A percentile compares a stretch with the other conserved stretches of the same genome.
Evolutionary conservation across 2,329 filamentous ascomycete species (phyloP).

Genomic region (Cordyceps tenuipes): DNA sequence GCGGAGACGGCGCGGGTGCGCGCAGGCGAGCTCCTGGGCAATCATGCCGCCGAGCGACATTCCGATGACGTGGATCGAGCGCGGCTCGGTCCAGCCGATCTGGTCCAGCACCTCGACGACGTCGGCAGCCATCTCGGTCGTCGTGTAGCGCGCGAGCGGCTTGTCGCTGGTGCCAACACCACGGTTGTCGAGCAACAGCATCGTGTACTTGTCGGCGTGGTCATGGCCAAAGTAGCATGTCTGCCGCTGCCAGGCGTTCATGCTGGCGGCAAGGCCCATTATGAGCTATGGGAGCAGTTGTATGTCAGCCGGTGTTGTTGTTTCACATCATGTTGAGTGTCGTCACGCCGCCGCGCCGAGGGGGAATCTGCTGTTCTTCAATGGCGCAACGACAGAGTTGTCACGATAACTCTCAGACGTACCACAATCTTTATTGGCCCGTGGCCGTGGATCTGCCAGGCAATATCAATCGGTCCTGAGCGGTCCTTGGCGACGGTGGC

Average conservation of each 20-base stretch:
- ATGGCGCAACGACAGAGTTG: neutral
- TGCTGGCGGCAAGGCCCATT: slow-evolving; percentile 67
- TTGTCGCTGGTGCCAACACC: slow-evolving; percentile 76
- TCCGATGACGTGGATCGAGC: slow-evolving; percentile 59
- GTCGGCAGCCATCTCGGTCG: slow-evolving; percentile 77
- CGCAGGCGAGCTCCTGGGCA: slow-evolving; percentile 64
- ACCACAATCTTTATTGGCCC: slow-evolving; percentile 67
- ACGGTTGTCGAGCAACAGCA: slow-evolving; percentile 74
- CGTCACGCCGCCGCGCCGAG: neutral
- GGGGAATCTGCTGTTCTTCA: neutral
- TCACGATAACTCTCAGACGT: slow-evolving; percentile 29
- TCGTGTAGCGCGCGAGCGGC: slow-evolving; percentile 69
- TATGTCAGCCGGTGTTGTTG: neutral
- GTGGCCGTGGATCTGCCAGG: slow-evolving; percentile 72
- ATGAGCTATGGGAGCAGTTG: slow-evolving; percentile 48
- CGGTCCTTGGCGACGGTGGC: slow-evolving; percentile 57
- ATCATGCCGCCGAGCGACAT: slow-evolving; percentile 91
- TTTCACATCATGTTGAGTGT: neutral
- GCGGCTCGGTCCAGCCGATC: slow-evolving; percentile 54
- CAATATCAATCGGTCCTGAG: slow-evolving; percentile 67
- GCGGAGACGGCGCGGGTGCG: slow-evolving; percentile 43
- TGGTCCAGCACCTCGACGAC: slow-evolving; percentile 60
- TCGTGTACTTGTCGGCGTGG: slow-evolving; percentile 57
- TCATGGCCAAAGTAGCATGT: slow-evolving; percentile 74
- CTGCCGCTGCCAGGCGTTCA: slow-evolving; percentile 72